phyloP scores from a whole-genome alignment of 305 asterid species.

The Fraxinus dipetala region DNA sequence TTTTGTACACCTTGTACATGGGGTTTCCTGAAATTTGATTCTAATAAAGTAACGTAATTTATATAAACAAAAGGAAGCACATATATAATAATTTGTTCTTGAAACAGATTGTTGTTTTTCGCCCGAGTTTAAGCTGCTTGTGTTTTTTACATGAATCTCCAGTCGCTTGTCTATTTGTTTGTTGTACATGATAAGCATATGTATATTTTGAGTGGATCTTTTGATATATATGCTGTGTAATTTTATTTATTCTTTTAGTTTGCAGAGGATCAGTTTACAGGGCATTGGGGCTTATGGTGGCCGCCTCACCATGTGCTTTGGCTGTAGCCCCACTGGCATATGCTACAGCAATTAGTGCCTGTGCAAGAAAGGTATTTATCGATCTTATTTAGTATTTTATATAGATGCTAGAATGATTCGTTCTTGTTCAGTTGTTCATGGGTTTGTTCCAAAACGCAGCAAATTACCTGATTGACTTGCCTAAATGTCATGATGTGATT shows the following conservation, averaged over 20 bases:
- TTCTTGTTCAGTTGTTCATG: background rate
- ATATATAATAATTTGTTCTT: background rate
- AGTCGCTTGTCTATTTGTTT: background rate
- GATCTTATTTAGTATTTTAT: constrained; percentile 12
- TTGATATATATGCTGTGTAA: constrained; percentile 14
- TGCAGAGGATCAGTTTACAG: constrained; percentile 98
- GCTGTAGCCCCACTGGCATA: constrained; percentile 97
- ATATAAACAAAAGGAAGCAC: background rate
- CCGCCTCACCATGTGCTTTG: constrained; percentile 99
- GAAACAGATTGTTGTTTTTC: background rate
- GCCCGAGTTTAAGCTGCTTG: background rate
- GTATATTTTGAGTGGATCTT: constrained; percentile 2
- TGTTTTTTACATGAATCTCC: constrained; percentile 4
- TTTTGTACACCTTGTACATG: background rate
- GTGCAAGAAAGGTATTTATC: constrained; percentile 82
- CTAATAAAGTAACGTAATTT: background rate
- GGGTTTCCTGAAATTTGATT: background rate
- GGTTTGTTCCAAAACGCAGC: background rate
- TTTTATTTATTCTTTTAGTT: constrained; percentile 45
- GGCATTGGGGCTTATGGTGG: constrained; percentile 98
- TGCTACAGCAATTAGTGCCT: constrained; percentile 98
- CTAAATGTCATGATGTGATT: background rate
- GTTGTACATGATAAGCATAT: background rate
- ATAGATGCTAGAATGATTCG: constrained; percentile 2
- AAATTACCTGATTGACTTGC: background rate